Base-by-base conservation (phyloP, 176 grass and related monocot species). In the Avena sativa region DNA sequence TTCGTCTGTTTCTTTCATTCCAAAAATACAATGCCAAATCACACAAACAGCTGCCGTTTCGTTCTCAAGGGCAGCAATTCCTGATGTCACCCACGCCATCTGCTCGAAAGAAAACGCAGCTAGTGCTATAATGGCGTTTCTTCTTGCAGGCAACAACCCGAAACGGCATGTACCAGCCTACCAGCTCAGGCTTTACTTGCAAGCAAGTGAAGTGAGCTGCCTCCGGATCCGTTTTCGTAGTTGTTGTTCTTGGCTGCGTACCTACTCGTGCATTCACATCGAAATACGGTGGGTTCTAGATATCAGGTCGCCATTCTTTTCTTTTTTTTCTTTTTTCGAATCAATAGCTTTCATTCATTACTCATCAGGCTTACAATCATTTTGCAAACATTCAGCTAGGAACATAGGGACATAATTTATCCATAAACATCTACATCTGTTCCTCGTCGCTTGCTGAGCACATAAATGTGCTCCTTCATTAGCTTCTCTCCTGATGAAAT, bases 21-120 rank as follows among this genome's bases (percentile, higher is more conserved):
- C 52, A 6, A 55, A 57, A 16, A 57, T 6, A 6, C 38, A 43
- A 6, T 57, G 55, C 55, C 55, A 57, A 57, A 57, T 57, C 55
- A 8, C 16, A 2, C 1, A 57, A 57, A 57, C 17, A 19, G 17
- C 55, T 8, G 16, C 4, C 26, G 48, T 72, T 75, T 85, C 77
- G 16, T 70, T 89, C 48, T 89, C 88, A 46, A 7, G 19, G 11
- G 76, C 34, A 9, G 52, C 5, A 70, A 69, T 8, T 59, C 52
- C 50, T 40, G 50, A 52, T 21, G 19, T 1, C 64, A 64, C 2
- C 12, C 5, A 30, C 1, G 63, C 28, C 12, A 32, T 15, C 28
- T 36, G 28, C 8, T 36, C 34, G 36, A 36, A 38, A 38, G 32
- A 69, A 19, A 15, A 32, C 26, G 12, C 13, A 32, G 26, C 61